Evolutionary conservation across 2,329 filamentous ascomycete species (phyloP).

Genomic region (Fusarium torulosum): DNA sequence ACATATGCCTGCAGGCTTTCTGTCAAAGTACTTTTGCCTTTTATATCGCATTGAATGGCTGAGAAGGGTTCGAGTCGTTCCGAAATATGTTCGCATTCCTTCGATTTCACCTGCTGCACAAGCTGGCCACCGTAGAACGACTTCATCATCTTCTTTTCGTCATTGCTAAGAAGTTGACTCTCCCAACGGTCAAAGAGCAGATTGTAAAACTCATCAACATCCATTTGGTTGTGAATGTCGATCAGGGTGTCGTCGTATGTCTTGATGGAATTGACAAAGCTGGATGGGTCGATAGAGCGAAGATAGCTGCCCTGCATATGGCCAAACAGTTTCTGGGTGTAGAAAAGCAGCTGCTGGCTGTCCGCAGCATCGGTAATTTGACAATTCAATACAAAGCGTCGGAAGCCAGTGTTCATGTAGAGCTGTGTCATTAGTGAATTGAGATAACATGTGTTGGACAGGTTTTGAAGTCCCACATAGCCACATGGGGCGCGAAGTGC

Average conservation of each 20-base stretch:
- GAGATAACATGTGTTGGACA: conserved; percentile 96
- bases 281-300: conserved; percentile 78
- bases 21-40: conserved; percentile 84
- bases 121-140: conserved; percentile 92
- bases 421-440: conserved; percentile 95
- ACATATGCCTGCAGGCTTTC: conserved; percentile 96
- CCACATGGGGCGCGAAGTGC: conserved; percentile 81
- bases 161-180: conserved; percentile 75
- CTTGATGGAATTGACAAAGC: conserved; percentile 80
- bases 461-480: conserved; percentile 89
- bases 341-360: conserved; percentile 76
- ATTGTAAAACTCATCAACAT: conserved; percentile 98
- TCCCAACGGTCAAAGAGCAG: conserved; percentile 93
- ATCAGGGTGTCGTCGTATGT: conserved; percentile 87
- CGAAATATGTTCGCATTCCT: conserved; percentile 93
- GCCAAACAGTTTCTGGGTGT: conserved; percentile 85
- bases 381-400: conserved; percentile 82
- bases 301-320: conserved; percentile 86
- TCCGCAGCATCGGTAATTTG: conserved; percentile 65
- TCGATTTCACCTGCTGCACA: conserved; percentile 94
- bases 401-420: conserved; percentile 93
- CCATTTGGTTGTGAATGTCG: conserved; percentile 93
- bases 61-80: conserved; percentile 92
- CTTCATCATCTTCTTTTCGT: conserved; percentile 79
- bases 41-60: conserved; percentile 95